These are phyloP conservation scores for Cucurbita maxima DNA, from an alignment of 306 rosid genomes.

Conservation along the genomic window DNA sequence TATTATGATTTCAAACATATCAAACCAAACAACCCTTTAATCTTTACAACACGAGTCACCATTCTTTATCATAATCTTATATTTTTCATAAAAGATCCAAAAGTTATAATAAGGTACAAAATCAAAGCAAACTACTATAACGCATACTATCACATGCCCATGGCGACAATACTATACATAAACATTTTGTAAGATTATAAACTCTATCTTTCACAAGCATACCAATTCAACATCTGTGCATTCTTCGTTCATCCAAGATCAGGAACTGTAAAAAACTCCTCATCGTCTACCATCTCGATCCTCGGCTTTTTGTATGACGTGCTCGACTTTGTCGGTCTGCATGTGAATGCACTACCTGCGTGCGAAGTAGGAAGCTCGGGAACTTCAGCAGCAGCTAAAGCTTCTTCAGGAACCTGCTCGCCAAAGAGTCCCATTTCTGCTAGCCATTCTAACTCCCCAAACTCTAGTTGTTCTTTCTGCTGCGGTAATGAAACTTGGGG, in stretches of 20 bases:
- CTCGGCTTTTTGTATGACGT: slow-evolving; percentile 63
- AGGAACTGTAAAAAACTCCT: slow-evolving; percentile 71
- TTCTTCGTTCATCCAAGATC: slow-evolving; percentile 51
- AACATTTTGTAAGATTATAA: background rate
- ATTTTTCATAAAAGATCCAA: background rate
- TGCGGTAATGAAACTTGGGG: background rate
- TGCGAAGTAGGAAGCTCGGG: slow-evolving; percentile 64
- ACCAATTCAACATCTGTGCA: background rate
- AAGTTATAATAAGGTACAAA: background rate
- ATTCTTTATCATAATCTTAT: background rate
- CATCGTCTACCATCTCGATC: slow-evolving; percentile 55
- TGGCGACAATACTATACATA: background rate
- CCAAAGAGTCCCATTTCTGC: slow-evolving; percentile 55
- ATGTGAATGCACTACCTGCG: slow-evolving; percentile 22
- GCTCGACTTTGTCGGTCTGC: slow-evolving; percentile 36
- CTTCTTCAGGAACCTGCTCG: slow-evolving; percentile 50
- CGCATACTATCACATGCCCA: background rate
- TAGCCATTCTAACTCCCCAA: slow-evolving; percentile 89
- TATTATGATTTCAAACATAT: too few species aligned
- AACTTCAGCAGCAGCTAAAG: slow-evolving; percentile 82
- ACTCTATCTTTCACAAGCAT: background rate
- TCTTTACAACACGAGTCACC: background rate
- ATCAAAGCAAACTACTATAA: background rate
- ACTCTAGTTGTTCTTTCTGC: slow-evolving; percentile 68
- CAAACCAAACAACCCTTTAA: background rate